Evolutionary conservation across 176 grass and related monocot genomes (phyloP).

Genomic region (Olyra latifolia): DNA sequence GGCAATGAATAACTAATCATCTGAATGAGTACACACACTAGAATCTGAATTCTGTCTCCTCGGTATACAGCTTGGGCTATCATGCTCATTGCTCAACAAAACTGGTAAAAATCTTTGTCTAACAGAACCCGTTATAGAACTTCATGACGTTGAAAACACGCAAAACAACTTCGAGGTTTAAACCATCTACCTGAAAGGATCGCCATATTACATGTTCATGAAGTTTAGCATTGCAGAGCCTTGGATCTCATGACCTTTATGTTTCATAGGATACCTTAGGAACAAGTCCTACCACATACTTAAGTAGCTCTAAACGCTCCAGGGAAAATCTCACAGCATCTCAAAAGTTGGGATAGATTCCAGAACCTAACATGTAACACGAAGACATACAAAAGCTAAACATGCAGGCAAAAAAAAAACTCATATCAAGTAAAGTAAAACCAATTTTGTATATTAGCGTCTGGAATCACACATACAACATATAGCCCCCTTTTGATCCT

Average conservation of each 20-base stretch:
- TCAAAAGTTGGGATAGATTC: conserved; percentile 79
- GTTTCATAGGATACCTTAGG: conserved; percentile 70
- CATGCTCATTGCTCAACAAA: conserved; percentile 20
- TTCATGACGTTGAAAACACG: conserved; percentile 23
- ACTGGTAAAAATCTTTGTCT: neutral
- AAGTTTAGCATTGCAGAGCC: conserved; percentile 74
- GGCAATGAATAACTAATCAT: neutral
- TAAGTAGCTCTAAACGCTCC: conserved; percentile 83
- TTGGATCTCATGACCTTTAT: conserved; percentile 74
- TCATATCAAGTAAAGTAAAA: neutral
- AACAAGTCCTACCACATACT: conserved; percentile 83
- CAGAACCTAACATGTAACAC: conserved; percentile 66
- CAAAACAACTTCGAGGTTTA: conserved; percentile 22
- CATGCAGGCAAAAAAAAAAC: neutral
- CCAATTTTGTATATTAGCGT: conserved; percentile 43
- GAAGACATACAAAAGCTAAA: conserved; percentile 23
- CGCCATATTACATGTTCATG: conserved; percentile 68
- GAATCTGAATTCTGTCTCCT: neutral
- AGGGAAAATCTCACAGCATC: conserved; percentile 83
- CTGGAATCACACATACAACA: conserved; percentile 51
- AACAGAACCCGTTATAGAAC: conserved; percentile 12
- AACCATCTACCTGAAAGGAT: conserved; percentile 67
- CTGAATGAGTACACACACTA: neutral
- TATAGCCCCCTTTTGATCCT: conserved; percentile 43
- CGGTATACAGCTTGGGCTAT: neutral